Evolutionary conservation across 352 stramenopile genomes (phyloP), one percentile per base, ranked within the genome.

Genomic region (Pelagophyceae sp.): DNA sequence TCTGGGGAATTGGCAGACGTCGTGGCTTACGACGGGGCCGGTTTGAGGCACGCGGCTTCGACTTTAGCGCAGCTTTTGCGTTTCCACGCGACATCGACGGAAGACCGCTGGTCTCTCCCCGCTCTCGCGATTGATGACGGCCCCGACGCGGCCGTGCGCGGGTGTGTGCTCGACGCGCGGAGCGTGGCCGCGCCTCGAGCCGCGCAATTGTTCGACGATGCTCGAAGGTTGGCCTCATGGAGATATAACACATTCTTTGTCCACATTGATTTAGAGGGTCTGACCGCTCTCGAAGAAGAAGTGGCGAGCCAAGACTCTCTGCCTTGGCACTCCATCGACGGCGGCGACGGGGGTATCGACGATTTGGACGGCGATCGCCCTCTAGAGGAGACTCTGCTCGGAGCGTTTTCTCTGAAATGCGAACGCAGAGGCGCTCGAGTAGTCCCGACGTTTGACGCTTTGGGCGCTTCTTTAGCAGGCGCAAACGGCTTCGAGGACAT

Each of bases 21-120:
- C 38, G 67, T 74, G 5, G 67, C 35, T 23, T 11, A 11, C 2
- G 67, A 74, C 67, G 67, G 35, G 3, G 37, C 67, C 1, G 67
- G 67, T 1, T n/a, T 74, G 1, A 29, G 23, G 25, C n/a, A 74
- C 29, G 67, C 17, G 5, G 67, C 38, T 1, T 50, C 35, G 27
- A 74, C 67, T 2, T 31, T 74, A 3, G 67, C 67, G 25, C 67
- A 74, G 38, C 67, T 74, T 2, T 37, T 74, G 33, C 33, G 67
- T 0, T 74, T 74, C 67, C 38, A 74, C 67, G 67, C 67, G 67
- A 40, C 67, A 3, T 50, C 15, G 35, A 31, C 37, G 29, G 67
- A 3, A 11, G 67, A n/a, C 33, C 1, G 35, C 2, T 40, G 5
- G 61, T 23, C 61, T 27, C 6, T 40, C 31, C 67, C 67, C 2